These are phyloP conservation scores for Sporobolus alterniflorus DNA, from an alignment of 202 grass and related monocot genomes.

Conservation along the genomic window DNA sequence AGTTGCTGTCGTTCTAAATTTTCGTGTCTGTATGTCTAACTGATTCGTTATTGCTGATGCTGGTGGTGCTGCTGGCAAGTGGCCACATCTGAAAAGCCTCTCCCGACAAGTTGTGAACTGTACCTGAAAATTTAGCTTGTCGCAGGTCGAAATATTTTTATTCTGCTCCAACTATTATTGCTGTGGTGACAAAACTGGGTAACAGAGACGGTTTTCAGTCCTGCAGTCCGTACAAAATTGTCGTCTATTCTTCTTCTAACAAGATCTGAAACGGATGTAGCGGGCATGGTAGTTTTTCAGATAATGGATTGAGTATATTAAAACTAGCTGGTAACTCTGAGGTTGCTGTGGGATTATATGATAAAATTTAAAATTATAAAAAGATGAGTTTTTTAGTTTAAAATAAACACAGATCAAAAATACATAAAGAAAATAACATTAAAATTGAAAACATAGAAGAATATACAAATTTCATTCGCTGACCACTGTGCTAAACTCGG, in stretches of 20 bases:
- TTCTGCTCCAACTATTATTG: conserved; percentile 26
- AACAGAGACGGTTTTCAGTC: conserved; percentile 17
- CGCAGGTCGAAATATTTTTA: neutral
- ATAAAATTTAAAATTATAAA: too few species aligned
- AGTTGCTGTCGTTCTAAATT: neutral
- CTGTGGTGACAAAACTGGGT: conserved; percentile 2
- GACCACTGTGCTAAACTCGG: too few species aligned
- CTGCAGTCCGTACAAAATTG: conserved; percentile 9
- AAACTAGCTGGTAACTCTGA: too few species aligned
- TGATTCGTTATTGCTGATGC: conserved; percentile 7
- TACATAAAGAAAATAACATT: too few species aligned
- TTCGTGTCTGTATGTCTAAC: conserved; percentile 13
- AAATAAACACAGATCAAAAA: too few species aligned
- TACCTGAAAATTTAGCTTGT: conserved; percentile 4
- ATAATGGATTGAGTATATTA: too few species aligned
- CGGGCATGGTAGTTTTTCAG: too few species aligned
- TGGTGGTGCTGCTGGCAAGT: neutral
- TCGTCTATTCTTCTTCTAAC: conserved; percentile 29
- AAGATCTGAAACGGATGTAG: neutral
- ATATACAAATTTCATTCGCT: too few species aligned
- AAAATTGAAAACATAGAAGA: too few species aligned
- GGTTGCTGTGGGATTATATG: too few species aligned
- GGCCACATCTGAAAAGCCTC: neutral
- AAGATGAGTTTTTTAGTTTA: too few species aligned
- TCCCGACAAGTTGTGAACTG: conserved; percentile 3